Base-by-base conservation (phyloP, 768 basidiomycete species). In the Xanthoconium purpureum region DNA sequence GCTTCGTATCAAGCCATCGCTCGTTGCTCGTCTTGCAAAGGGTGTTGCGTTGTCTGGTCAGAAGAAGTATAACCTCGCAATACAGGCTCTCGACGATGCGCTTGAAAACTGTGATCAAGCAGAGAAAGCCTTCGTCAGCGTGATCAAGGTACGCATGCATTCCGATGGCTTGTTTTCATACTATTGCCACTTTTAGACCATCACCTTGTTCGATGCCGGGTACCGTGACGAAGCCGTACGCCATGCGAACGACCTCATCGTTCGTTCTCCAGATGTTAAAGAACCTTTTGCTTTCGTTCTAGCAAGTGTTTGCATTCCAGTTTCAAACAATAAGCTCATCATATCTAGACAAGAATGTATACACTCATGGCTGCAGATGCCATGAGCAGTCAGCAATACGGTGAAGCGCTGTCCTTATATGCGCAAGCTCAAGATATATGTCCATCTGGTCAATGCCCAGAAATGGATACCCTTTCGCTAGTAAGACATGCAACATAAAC, bases 321-420 rank as follows among this genome's bases (percentile, higher is more conserved):
- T 39, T n/a, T 43, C 32, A 1, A 17, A 7, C 43, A n/a, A 1
- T 1, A 37, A 20, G 6, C 45, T 53, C 28, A 58, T 18, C 14
- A 12, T 8, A 6, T 18, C 5, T 33, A 66, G 64, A 56, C 65
- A 36, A 63, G 42, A 42, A 63, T 66, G 58, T 40, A 58, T 44
- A 3, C 42, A 39, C 29, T 54, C 18, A 58, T 58, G 2, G 64
- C 58, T 5, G 44, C 30, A 10, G 62, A 61, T 40, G 54, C 56
- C 13, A 44, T 50, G 39, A 30, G n/a, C 5, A 35, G 14, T 32
- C 50, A 1, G 18, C 50, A 64, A 4, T 46, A 55, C 8, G 6
- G 11, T 11, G 20, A 18, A 3, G 62, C 58, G 1, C 39, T 51
- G 50, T 1, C 17, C 2, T 39, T 63, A 13, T 36, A 61, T 3